phyloP scores from a whole-genome alignment of 208 protist species.

The Trichomonas tenax region DNA sequence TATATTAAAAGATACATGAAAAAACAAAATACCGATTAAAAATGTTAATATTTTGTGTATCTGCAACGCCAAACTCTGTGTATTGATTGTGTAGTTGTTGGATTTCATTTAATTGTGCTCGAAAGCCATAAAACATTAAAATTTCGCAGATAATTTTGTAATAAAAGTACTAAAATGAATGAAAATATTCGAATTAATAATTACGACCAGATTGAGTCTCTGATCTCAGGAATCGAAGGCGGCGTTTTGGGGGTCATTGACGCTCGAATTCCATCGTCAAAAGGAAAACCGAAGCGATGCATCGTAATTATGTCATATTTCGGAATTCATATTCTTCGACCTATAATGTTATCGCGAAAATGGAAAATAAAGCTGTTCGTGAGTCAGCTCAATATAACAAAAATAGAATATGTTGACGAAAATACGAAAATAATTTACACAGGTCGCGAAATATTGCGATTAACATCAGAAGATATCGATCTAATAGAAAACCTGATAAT shows the following conservation, averaged over 20 bases:
- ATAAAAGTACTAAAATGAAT: background rate
- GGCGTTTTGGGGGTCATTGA: background rate
- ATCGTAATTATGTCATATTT: background rate
- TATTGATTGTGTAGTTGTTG: too few species aligned
- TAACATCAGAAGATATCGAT: background rate
- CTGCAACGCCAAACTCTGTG: too few species aligned
- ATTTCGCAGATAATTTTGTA: too few species aligned
- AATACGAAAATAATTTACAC: background rate
- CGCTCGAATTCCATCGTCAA: background rate
- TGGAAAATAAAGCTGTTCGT: background rate
- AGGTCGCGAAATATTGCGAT: background rate
- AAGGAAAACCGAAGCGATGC: background rate
- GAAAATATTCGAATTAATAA: background rate
- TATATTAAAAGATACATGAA: too few species aligned
- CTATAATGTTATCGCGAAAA: background rate
- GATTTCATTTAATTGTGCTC: too few species aligned
- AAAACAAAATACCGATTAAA: too few species aligned
- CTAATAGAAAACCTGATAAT: background rate
- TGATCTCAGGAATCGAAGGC: background rate
- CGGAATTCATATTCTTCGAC: background rate
- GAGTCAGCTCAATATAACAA: background rate
- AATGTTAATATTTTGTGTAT: too few species aligned
- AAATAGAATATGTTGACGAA: background rate
- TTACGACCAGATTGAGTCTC: background rate
- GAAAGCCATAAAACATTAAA: too few species aligned